Conservation (phyloP, 169 alveolate genomes). For the Toxoplasma gondii region DNA sequence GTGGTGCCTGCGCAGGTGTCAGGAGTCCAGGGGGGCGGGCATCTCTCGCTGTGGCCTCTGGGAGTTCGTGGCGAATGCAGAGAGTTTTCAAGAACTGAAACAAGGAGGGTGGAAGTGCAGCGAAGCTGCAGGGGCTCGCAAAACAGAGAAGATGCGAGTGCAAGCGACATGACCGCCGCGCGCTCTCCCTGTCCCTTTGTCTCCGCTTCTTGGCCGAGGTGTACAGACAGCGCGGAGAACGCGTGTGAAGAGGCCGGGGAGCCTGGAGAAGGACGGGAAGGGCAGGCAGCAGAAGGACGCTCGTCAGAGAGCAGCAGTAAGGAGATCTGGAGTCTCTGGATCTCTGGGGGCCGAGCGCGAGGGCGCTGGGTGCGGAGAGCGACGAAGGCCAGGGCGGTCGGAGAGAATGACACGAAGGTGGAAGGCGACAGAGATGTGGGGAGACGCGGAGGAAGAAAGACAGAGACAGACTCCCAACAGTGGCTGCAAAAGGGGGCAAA, state of each 20-base stretch:
- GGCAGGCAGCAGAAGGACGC: not conserved
- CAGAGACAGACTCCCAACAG: not conserved
- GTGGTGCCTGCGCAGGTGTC: not conserved
- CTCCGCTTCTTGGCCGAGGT: not conserved
- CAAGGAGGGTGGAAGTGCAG: not conserved
- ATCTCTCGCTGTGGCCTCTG: not conserved
- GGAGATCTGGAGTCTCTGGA: not conserved
- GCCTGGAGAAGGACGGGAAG: not conserved
- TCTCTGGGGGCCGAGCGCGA: not conserved
- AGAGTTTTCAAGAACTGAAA: not conserved
- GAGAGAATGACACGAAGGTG: not conserved
- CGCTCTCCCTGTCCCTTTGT: not conserved
- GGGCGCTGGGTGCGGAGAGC: not conserved
- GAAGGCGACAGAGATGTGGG: not conserved
- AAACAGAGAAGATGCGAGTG: too few relatives aligned
- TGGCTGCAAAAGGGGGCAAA: not conserved
- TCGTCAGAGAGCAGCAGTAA: not conserved
- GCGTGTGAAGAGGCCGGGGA: too few relatives aligned
- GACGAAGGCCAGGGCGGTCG: not conserved
- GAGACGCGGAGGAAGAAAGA: not conserved
- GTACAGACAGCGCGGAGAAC: not conserved
- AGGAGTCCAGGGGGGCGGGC: conserved; percentile 20
- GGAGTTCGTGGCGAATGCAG: not conserved
- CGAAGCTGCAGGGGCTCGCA: not conserved
- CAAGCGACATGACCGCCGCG: not conserved